Percentiles rank a stretch among this genome's conserved stretches.
These are phyloP conservation scores for Pleurotus citrinopileatus DNA, from an alignment of 768 basidiomycete species.

Conservation along the genomic window DNA sequence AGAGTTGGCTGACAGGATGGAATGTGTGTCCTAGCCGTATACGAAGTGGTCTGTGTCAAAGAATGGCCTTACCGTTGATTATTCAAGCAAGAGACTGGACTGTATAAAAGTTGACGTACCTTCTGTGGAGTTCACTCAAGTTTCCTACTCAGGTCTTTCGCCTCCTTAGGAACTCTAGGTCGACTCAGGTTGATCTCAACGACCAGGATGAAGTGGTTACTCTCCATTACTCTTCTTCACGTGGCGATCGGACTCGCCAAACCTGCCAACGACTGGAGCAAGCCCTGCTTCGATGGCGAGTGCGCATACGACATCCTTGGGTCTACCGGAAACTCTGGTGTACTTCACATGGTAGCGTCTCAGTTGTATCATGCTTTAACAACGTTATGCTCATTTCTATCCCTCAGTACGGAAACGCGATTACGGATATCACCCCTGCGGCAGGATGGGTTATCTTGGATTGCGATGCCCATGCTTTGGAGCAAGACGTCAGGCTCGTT, in stretches of 20 bases:
- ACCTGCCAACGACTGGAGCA: not conserved
- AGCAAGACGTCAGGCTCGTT: conserved; percentile 30
- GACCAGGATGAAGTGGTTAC: not conserved
- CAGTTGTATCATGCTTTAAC: not conserved
- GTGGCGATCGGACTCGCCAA: not conserved
- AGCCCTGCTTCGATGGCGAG: conserved; percentile 5
- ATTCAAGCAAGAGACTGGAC: no score
- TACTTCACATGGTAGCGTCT: conserved; percentile 7
- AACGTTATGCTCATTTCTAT: not conserved
- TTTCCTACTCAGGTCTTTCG: no score
- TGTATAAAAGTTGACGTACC: no score
- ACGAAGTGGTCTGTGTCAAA: no score
- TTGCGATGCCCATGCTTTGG: conserved; percentile 24
- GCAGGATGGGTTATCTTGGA: conserved; percentile 36
- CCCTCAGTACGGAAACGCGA: conserved; percentile 15
- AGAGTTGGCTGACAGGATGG: no score
- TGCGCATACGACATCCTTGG: conserved; percentile 3
- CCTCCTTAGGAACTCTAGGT: no score
- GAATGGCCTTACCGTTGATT: no score
- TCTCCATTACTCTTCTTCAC: not conserved
- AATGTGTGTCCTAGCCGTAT: no score
- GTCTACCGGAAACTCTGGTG: conserved; percentile 12
- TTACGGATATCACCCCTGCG: conserved; percentile 23
- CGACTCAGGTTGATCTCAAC: no score
- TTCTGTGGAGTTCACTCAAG: no score